Base-by-base conservation (phyloP, 169 alveolate species). In the Besnoitia besnoiti region DNA sequence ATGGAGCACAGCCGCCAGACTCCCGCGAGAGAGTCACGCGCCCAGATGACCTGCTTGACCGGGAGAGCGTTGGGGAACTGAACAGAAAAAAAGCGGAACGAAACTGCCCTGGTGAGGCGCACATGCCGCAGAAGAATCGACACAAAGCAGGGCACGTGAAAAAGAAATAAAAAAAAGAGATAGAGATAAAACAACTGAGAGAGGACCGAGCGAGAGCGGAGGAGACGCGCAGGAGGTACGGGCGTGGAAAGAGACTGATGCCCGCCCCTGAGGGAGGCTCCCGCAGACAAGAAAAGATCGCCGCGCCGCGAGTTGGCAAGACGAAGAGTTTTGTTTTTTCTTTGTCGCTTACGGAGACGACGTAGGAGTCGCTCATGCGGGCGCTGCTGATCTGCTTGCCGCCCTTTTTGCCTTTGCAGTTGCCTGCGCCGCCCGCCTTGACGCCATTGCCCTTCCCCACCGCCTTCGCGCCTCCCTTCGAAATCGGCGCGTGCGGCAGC, bases 21-120 rank as follows among this genome's bases (percentile, higher is more conserved):
- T 10, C 35, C 75, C 0, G 90, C 42, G 24, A 82, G 62, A 5
- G 91, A 67, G 40, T 92, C 94, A 19, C 61, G 47, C 24, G 94
- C 94, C 94, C 94, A 92, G 19, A 92, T 50, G 47, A 92, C 90
- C 40, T 89, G 92, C 92, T 92, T 92, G 80, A 89, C 92, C 85
- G 94, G 90, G 55, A 92, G 92, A 19, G 94, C 94, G 90, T 92
- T 92, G 8, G 94, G 94, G 42, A 92, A 85, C 94, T 92, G 91
- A 33, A 42, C 89, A 59, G 33, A 91, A 44, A n/a, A 51, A 40
- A 59, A 85, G 47, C 50, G n/a, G n/a, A n/a, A n/a, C n/a, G n/a
- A n/a, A n/a, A n/a, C n/a, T n/a, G n/a, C n/a, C n/a, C n/a, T n/a
- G n/a, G n/a, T n/a, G n/a, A n/a, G n/a, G n/a, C n/a, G n/a, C n/a